Evolutionary conservation across 2,329 filamentous ascomycete species (phyloP).

Genomic region (Hansfordia pulvinata): DNA sequence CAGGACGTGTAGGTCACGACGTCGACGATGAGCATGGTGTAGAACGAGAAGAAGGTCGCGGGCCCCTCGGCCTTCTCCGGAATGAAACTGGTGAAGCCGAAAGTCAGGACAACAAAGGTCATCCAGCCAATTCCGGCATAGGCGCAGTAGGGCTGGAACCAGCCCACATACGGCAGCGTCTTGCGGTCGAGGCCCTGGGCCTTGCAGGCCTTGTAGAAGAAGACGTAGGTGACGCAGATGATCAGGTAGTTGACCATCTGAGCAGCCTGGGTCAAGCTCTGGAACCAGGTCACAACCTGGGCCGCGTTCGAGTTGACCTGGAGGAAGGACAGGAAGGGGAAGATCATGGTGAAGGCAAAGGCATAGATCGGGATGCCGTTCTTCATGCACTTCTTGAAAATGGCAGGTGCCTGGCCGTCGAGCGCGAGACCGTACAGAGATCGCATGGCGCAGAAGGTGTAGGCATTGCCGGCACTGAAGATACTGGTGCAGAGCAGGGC

Average conservation of each 20-base stretch:
- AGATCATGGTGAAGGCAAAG: constrained; percentile 41
- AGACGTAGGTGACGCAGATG: constrained; percentile 45
- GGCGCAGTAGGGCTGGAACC: constrained; percentile 44
- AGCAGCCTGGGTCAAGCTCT: constrained; percentile 17
- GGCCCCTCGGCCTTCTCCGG: constrained; percentile 47
- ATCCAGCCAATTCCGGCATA: constrained; percentile 29
- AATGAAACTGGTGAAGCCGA: constrained; percentile 44
- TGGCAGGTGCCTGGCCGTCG: constrained; percentile 36
- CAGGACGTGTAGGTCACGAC: constrained; percentile 44
- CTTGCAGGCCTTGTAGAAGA: constrained; percentile 39
- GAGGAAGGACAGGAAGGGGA: constrained; percentile 50
- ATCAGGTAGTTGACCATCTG: constrained; percentile 39
- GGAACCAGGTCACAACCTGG: too few relatives aligned
- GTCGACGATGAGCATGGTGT: constrained; percentile 30
- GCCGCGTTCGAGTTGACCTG: constrained; percentile 38
- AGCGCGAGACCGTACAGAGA: constrained; percentile 46
- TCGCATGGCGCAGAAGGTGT: constrained; percentile 46
- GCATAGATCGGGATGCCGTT: constrained; percentile 51
- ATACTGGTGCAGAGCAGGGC: constrained; percentile 45
- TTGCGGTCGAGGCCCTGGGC: constrained; percentile 36
- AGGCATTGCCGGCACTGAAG: constrained; percentile 48
- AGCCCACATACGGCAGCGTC: constrained; percentile 41
- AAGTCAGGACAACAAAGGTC: constrained; percentile 29
- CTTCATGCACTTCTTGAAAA: constrained; percentile 39
- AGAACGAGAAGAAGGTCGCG: constrained; percentile 29